Conservation (phyloP, 1,284 basidiomycete genomes). For the Rhodotorula sp. region DNA sequence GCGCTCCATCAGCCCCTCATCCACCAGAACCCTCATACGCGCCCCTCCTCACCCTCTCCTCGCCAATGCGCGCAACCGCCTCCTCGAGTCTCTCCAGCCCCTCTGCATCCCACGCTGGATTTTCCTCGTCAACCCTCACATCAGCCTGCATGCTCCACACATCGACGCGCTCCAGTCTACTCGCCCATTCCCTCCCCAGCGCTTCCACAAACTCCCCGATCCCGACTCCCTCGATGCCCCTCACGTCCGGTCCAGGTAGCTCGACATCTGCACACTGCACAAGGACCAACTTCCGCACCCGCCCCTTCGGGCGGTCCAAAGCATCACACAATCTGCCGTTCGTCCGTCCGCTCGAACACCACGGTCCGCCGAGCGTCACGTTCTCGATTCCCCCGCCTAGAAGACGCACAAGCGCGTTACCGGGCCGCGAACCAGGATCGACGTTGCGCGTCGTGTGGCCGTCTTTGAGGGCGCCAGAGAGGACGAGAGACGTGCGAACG, state of each 20-base stretch:
- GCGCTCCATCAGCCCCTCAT: not conserved
- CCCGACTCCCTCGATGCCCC: not conserved
- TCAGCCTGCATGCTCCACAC: not conserved
- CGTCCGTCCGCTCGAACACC: not conserved
- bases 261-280: not conserved
- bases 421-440: not conserved
- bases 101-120: not conserved
- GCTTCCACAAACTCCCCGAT: not conserved
- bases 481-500: not conserved
- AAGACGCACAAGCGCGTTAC: not conserved
- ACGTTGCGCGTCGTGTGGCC: not conserved
- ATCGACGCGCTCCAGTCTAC: not conserved
- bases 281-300: not conserved
- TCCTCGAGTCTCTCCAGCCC: not conserved
- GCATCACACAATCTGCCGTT: not conserved
- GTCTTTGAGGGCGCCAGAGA: not conserved
- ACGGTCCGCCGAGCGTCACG: constrained; percentile 14
- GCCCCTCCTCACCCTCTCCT: not conserved
- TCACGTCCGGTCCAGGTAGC: too few relatives aligned
- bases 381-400: not conserved
- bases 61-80: not conserved
- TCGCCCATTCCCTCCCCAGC: constrained; percentile 10
- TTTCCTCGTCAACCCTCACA: not conserved
- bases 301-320: not conserved
- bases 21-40: too few relatives aligned